A percentile compares a stretch with the other conserved stretches of the same genome.
phyloP scores from a whole-genome alignment of 768 basidiomycete species.

The Collybia sp. region DNA sequence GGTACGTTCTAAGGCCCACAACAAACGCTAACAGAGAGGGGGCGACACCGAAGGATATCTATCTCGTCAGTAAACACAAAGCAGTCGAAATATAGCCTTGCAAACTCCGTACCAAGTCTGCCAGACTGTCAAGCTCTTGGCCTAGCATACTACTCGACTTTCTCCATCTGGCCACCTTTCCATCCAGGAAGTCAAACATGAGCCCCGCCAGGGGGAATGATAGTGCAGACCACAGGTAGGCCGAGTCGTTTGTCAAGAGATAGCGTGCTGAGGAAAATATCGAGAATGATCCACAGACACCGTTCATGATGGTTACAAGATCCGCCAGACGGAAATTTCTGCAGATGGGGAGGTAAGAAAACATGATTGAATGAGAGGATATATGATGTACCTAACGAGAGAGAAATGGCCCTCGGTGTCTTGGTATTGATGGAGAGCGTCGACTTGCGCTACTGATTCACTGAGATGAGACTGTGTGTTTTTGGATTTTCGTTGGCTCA shows the following conservation, averaged over 20 bases:
- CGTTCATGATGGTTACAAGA: constrained; percentile 98
- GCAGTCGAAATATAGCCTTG: background rate
- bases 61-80: constrained; percentile 6
- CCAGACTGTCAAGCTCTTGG: constrained; percentile 95
- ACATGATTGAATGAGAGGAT: constrained; percentile 10
- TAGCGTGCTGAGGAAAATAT: constrained; percentile 92
- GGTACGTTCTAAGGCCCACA: constrained; percentile 85
- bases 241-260: constrained; percentile 72
- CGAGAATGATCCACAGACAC: constrained; percentile 94
- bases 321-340: constrained; percentile 99
- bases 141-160: constrained; percentile 94
- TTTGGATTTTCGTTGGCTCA: constrained; percentile 48
- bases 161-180: constrained; percentile 96
- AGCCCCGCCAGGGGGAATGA: constrained; percentile 87
- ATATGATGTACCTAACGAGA: constrained; percentile 73
- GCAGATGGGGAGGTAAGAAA: constrained; percentile 8
- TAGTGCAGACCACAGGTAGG: constrained; percentile 84
- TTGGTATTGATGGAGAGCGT: constrained; percentile 74
- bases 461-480: constrained; percentile 20
- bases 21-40: constrained; percentile 91
- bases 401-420: constrained; percentile 96
- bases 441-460: constrained; percentile 18
- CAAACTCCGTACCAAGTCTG: constrained; percentile 72
- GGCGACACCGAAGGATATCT: constrained; percentile 98
- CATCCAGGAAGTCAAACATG: constrained; percentile 97